Conservation (phyloP, 2,329 filamentous ascomycete species). For the Coniochaeta pulveracea region DNA sequence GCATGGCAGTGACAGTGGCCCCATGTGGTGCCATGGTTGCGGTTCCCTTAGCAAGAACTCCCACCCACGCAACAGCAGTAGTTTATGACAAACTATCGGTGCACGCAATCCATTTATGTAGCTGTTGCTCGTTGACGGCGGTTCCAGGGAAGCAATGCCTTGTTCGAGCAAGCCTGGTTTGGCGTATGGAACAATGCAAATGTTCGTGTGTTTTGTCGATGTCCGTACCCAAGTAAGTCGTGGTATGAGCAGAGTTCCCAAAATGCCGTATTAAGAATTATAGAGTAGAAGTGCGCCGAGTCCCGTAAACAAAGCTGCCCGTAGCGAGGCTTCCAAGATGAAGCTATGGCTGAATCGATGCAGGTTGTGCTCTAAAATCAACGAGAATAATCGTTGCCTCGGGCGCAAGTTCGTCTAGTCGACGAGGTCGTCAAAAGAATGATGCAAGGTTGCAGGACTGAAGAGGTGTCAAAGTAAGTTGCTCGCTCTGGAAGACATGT, state of each 20-base stretch:
- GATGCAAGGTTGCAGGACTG: too few species aligned
- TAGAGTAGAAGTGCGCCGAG: neutral
- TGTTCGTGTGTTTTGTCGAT: neutral
- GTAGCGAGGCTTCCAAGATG: neutral
- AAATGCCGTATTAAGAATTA: neutral
- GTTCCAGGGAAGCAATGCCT: neutral
- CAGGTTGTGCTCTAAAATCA: too few species aligned
- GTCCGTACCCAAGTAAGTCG: neutral
- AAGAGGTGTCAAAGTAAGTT: too few species aligned
- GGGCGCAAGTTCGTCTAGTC: too few species aligned
- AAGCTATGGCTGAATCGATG: neutral
- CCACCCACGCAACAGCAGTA: constrained; percentile 8
- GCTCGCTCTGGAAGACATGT: too few species aligned
- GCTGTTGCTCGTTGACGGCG: neutral
- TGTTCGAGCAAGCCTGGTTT: neutral
- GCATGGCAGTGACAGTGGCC: constrained; percentile 35
- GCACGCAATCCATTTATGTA: constrained; percentile 20
- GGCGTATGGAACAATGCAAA: neutral
- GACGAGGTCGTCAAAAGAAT: too few species aligned
- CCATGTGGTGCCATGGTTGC: constrained; percentile 40
- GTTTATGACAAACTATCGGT: constrained; percentile 13
- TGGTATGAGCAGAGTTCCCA: too few species aligned
- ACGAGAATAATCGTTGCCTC: too few species aligned
- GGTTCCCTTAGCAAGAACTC: neutral
- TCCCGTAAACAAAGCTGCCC: neutral